These are phyloP conservation scores for Trichoderma aggressivum DNA, from an alignment of 2,329 filamentous ascomycete genomes.

Conservation along the genomic window DNA sequence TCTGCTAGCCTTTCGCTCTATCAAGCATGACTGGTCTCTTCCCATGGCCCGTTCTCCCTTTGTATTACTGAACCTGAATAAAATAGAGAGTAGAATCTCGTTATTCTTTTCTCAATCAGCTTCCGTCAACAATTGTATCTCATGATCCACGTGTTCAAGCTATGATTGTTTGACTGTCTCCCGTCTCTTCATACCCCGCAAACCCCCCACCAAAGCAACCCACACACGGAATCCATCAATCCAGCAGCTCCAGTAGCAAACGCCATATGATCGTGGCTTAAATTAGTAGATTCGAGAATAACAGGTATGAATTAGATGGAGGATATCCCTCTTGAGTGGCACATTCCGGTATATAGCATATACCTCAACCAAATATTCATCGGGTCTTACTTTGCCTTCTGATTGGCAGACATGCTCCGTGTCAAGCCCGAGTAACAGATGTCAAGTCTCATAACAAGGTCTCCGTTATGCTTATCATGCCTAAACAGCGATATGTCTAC, in stretches of 20 bases:
- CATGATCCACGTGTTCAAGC: background rate
- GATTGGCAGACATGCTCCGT: background rate
- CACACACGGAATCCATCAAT: background rate
- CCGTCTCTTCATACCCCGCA: background rate
- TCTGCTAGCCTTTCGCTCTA: background rate
- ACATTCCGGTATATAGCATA: background rate
- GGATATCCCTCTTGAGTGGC: background rate
- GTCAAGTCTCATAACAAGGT: background rate
- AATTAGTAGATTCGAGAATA: background rate
- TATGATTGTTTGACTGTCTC: background rate
- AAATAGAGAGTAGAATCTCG: background rate
- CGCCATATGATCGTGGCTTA: background rate
- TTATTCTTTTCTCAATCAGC: background rate
- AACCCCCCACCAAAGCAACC: background rate
- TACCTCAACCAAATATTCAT: background rate
- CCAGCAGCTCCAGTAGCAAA: background rate
- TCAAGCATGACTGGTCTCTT: background rate
- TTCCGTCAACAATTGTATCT: background rate
- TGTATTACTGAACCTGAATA: rapidly evolving
- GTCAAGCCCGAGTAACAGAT: background rate
- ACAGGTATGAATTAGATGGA: background rate
- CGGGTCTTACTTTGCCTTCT: background rate
- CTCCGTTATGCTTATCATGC: background rate
- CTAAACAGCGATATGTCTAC: background rate
- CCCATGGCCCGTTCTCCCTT: rapidly evolving